Base-by-base conservation (phyloP, 129 eudicot genomes). In the Arctium lappa region DNA sequence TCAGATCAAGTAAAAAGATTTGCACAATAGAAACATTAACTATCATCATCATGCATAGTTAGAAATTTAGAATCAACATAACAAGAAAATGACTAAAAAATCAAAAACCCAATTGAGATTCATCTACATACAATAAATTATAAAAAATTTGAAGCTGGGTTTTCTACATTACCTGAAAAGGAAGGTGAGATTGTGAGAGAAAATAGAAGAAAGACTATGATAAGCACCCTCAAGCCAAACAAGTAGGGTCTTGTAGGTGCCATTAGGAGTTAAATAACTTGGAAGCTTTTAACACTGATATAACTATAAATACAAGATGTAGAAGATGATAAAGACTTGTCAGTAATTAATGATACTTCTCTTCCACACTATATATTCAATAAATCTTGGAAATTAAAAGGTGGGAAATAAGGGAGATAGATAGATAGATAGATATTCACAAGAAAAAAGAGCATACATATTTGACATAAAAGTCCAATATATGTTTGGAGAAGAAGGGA, bases 401-500 rank as follows among this genome's bases (percentile, higher is more conserved):
- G 65, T 11, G 27, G 48, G 56, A 46, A 70, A 60, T 29, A 70
- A 72, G 39, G 74, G 74, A 62, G 68, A 81, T 33, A 33, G 36
- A 33, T 22, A 22, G 36, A 33, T 22, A 22, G 50, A 42, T 46
- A 46, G 56, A 46, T 36, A 5, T 69, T 71, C 84, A 84, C 71
- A 86, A 72, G 53, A 50, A 46, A 80, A 80, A 48, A 22, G 42
- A 62, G 32, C 44, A 76, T 48, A 78, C 29, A 73, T 53, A 6
- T 2, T 81, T 37, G 75, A 84, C 80, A 79, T n/a, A 79, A 73
- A 44, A 71, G 80, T 83, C 53, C 75, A 76, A 76, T 83, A 40
- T 66, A 79, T 85, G 92, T 83, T 75, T 60, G 63, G 70, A 83
- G 82, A 78, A 82, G 79, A 83, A 84, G 93, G 89, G 89, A 86